Evolutionary conservation across 129 eudicot species (phyloP).

Genomic region (Centrapalus pauciflorus): DNA sequence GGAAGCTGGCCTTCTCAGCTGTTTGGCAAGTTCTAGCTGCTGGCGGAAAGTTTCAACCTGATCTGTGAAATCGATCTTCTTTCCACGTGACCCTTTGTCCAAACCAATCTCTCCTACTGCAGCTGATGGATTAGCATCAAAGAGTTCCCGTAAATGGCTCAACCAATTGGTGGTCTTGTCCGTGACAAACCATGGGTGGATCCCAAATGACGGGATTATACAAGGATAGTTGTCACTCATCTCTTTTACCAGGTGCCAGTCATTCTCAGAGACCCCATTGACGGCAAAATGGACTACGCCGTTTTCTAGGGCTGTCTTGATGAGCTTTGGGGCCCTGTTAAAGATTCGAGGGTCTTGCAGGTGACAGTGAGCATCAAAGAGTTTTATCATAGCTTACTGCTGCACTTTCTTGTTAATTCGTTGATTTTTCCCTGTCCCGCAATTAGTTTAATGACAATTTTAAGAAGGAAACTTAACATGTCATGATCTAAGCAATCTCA

Average conservation of each 20-base stretch:
- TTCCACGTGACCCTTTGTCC: slow-evolving; percentile 72
- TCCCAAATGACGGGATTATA: slow-evolving; percentile 68
- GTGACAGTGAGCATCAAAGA: slow-evolving; percentile 94
- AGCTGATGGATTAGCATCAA: slow-evolving; percentile 60
- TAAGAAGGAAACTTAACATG: too few relatives aligned
- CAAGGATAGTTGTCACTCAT: slow-evolving; percentile 52
- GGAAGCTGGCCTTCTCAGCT: slow-evolving; percentile 78
- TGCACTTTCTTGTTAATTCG: slow-evolving; percentile 7
- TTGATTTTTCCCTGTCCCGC: too few relatives aligned
- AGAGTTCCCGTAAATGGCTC: slow-evolving; percentile 37
- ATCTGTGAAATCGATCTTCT: slow-evolving; percentile 52
- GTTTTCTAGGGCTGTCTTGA: slow-evolving; percentile 50
- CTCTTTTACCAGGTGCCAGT: slow-evolving; percentile 76
- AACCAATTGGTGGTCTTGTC: slow-evolving; percentile 69
- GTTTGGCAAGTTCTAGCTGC: slow-evolving; percentile 91
- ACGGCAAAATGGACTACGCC: slow-evolving; percentile 69
- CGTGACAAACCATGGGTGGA: slow-evolving; percentile 69
- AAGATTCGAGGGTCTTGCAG: slow-evolving; percentile 66
- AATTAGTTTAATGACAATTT: too few relatives aligned
- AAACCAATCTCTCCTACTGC: slow-evolving; percentile 94
- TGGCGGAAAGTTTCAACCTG: slow-evolving; percentile 64
- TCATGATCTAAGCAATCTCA: too few relatives aligned
- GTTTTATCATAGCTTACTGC: slow-evolving; percentile 47
- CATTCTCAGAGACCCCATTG: slow-evolving; percentile 72
- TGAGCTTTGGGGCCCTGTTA: slow-evolving; percentile 42